These are phyloP conservation scores for Suillus hirtellus DNA, from an alignment of 768 basidiomycete genomes.

Conservation along the genomic window DNA sequence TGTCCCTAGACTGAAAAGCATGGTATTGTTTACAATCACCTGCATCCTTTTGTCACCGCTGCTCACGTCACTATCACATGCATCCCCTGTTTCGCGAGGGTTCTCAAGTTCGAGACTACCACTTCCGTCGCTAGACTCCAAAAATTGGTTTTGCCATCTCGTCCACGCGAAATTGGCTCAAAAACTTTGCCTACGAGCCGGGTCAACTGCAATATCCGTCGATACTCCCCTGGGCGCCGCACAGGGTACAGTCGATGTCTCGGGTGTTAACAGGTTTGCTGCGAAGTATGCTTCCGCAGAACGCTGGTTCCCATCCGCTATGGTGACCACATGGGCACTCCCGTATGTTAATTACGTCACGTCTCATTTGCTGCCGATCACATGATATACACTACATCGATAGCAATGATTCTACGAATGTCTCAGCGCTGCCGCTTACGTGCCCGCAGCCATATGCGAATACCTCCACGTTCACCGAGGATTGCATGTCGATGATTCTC, in stretches of 20 bases:
- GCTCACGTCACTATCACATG: constrained; percentile 30
- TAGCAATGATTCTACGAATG: constrained; percentile 54
- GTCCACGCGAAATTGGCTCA: constrained; percentile 36
- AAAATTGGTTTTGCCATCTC: constrained; percentile 43
- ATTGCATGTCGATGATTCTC: constrained; percentile 79
- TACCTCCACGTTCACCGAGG: constrained; percentile 59
- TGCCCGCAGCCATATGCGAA: constrained; percentile 67
- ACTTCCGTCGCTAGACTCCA: constrained; percentile 35
- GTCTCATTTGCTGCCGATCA: constrained; percentile 2
- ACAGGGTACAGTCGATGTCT: constrained; percentile 46
- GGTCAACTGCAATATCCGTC: constrained; percentile 29
- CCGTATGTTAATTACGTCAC: constrained; percentile 48
- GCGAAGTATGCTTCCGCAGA: constrained; percentile 67
- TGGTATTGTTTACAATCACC: constrained; percentile 38
- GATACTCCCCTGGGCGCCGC: constrained; percentile 59
- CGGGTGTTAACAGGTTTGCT: constrained; percentile 55
- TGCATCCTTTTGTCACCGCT: constrained; percentile 30
- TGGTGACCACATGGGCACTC: constrained; percentile 57
- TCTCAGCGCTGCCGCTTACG: constrained; percentile 58
- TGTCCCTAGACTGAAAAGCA: constrained; percentile 21
- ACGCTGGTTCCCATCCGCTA: constrained; percentile 59
- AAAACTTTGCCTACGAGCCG: constrained; percentile 43
- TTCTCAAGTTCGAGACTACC: constrained; percentile 20
- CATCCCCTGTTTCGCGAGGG: constrained; percentile 27
- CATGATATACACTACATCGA: not conserved